A percentile compares a stretch with the other conserved stretches of the same genome.
phyloP scores from a whole-genome alignment of 148 eudicot genomes.

The Simmondsia chinensis region DNA sequence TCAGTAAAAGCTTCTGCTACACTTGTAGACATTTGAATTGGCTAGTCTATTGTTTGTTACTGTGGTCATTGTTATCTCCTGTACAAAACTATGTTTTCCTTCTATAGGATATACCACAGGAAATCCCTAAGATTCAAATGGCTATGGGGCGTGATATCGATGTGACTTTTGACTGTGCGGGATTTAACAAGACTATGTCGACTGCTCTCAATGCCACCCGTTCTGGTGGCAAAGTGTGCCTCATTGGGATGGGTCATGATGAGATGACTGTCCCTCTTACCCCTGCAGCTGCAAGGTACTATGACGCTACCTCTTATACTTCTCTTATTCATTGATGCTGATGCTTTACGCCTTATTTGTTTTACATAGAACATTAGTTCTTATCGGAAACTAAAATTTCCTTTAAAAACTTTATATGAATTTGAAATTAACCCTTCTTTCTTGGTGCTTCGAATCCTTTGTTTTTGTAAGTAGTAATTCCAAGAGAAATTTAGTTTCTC shows the following conservation, averaged over 20 bases:
- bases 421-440: too few relatives aligned
- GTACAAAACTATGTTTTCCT: not conserved
- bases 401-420: too few relatives aligned
- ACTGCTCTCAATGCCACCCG: constrained; percentile 75
- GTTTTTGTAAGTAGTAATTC: too few relatives aligned
- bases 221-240: constrained; percentile 82
- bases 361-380: too few relatives aligned
- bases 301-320: not conserved
- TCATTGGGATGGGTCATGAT: constrained; percentile 77
- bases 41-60: too few relatives aligned
- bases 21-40: too few relatives aligned
- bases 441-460: too few relatives aligned
- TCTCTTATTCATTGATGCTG: too few relatives aligned
- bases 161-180: constrained; percentile 77
- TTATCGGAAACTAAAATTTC: too few relatives aligned
- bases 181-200: constrained; percentile 81
- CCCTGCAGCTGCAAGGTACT: constrained; percentile 83
- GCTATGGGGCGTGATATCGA: constrained; percentile 60
- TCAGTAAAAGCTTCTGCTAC: not conserved
- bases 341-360: too few relatives aligned
- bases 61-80: not conserved
- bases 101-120: constrained; percentile 51
- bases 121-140: constrained; percentile 41
- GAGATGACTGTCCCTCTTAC: constrained; percentile 85
- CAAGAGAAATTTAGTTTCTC: too few relatives aligned